Base-by-base conservation (phyloP, 2,329 filamentous ascomycete genomes). In the Colletotrichum spinosum region DNA sequence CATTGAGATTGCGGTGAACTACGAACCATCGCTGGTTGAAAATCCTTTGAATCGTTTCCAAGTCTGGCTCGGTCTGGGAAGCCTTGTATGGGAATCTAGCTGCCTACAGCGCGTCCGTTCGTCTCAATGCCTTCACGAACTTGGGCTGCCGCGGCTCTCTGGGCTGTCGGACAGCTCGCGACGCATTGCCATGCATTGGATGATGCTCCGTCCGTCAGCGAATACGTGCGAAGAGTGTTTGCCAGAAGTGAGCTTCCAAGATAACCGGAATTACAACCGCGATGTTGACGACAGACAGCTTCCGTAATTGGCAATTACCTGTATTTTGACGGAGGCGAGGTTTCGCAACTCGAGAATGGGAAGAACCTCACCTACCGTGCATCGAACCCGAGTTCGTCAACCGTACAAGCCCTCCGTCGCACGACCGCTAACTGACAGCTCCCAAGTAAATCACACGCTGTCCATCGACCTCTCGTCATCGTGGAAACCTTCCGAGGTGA, bases 381-480 rank as follows among this genome's bases (percentile, higher is more conserved):
- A 33, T 63, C 60, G 7, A 58, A 39, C 8, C 55, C 55, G 33
- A 45, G 55, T 51, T 53, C 42, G 60, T 46, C 55, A 9, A 17
- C 13, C 6, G 39, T 41, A 17, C 1, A 33, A 7, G 17, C 9
- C 8, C 17, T 6, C 37, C 4, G 37, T 15, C 13, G 15, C 10
- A 12, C 12, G 17, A n/a, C 34, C 13, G 17, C 35, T 57, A 61
- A 44, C 44, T 10, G 25, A 25, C 25, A 25, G 25, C 13, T 15
- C 9, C 15, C 59, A 50, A 33, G 68, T 65, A 33, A 69, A 69
- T 48, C 48, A 49, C n/a, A 69, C 68, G 5, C 55, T 69, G 37
- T 69, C 67, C 8, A 60, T 69, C 37, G 63, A 69, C 49, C 53
- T 69, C 12, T 57, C 64, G n/a, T 49, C 60, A 25, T 67, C 57